phyloP scores from a whole-genome alignment of 306 rosid genomes.

The Betula pendula region DNA sequence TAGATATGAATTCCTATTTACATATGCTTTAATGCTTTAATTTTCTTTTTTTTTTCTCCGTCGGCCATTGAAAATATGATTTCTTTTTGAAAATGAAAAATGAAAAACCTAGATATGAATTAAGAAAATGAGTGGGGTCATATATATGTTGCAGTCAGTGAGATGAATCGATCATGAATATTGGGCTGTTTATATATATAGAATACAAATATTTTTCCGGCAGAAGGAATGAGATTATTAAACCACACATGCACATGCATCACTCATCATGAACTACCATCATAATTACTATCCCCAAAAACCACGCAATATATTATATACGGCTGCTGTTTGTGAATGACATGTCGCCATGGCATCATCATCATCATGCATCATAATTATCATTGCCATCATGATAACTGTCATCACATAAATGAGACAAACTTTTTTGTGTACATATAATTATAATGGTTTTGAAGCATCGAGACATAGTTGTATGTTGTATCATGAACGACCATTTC shows the following conservation, averaged over 20 bases:
- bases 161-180: too few species aligned
- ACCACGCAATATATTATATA: neutral
- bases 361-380: constrained; percentile 1
- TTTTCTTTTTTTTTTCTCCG: too few species aligned
- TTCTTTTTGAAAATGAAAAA: too few species aligned
- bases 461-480: neutral
- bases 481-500: neutral
- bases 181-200: neutral
- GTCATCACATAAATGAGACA: constrained; percentile 9
- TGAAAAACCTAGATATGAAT: too few species aligned
- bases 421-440: neutral
- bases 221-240: neutral
- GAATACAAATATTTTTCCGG: neutral
- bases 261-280: neutral
- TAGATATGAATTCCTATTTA: too few species aligned
- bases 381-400: neutral
- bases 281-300: constrained; percentile 13
- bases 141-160: neutral
- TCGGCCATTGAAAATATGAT: too few species aligned
- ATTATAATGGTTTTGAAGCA: neutral
- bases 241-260: neutral
- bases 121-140: too few species aligned
- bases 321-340: neutral
- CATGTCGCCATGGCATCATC: neutral
- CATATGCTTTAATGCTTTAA: too few species aligned